These are phyloP conservation scores for Hevea brasiliensis DNA, from an alignment of 345 rosid genomes.

Conservation along the genomic window DNA sequence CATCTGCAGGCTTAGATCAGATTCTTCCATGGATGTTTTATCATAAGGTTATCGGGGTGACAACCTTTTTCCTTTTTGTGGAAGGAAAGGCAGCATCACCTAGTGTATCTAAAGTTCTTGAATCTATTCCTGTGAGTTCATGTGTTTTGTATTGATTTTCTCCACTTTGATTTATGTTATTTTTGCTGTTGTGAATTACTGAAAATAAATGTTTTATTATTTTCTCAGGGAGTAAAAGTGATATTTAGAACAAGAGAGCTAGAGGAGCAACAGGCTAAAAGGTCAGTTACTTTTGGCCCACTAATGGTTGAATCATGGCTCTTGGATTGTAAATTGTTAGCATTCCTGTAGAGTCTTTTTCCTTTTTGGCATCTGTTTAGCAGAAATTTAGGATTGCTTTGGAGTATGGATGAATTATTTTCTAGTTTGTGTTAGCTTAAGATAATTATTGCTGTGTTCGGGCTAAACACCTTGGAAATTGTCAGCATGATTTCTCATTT, in stretches of 20 bases:
- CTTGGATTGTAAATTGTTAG: conserved; percentile 9
- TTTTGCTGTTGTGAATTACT: conserved; percentile 3
- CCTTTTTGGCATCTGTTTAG: not conserved
- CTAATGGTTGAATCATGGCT: conserved; percentile 13
- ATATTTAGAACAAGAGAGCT: conserved; percentile 33
- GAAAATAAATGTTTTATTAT: conserved; percentile 9
- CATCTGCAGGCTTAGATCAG: conserved; percentile 86
- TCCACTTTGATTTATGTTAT: conserved; percentile 9
- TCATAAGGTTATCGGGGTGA: conserved; percentile 87
- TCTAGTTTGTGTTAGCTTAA: not conserved
- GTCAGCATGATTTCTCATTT: not conserved
- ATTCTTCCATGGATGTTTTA: conserved; percentile 82
- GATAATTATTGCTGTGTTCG: not conserved
- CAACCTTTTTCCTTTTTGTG: conserved; percentile 76
- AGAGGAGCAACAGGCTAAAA: conserved; percentile 38
- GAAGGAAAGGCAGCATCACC: conserved; percentile 91
- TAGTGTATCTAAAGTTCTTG: conserved; percentile 68
- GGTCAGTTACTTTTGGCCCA: conserved; percentile 7
- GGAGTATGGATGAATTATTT: not conserved
- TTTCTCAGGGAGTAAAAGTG: conserved; percentile 34
- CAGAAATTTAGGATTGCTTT: not conserved
- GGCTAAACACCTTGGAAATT: not conserved
- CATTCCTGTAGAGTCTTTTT: not conserved
- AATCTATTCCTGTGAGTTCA: conserved; percentile 69
- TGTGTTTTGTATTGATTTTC: not conserved